phyloP scores from a whole-genome alignment of 164 flowering plant genomes.

The Dillenia turbinata region DNA sequence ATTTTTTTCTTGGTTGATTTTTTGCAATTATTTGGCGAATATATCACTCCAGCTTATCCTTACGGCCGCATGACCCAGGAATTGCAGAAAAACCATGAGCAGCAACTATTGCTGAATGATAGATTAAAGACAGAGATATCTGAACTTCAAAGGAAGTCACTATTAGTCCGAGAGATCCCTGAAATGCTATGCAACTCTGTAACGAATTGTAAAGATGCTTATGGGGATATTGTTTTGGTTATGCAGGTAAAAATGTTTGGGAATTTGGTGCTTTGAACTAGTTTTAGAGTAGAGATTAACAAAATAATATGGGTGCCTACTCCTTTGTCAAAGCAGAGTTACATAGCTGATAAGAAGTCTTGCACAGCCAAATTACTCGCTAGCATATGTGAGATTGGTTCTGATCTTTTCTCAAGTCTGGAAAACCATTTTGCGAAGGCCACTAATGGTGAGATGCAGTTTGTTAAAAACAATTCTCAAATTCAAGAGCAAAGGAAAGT shows the following conservation, averaged over 20 bases:
- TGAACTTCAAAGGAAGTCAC: constrained; percentile 59
- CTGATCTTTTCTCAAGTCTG: constrained; percentile 54
- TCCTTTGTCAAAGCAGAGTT: constrained; percentile 33
- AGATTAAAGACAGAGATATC: constrained; percentile 45
- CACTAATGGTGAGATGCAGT: constrained; percentile 20
- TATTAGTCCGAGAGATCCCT: constrained; percentile 44
- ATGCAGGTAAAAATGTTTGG: constrained; percentile 41
- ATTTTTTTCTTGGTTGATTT: too few relatives aligned
- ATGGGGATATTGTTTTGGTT: constrained; percentile 43
- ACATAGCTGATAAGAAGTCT: constrained; percentile 43
- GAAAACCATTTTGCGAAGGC: constrained; percentile 48
- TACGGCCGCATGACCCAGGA: too few relatives aligned
- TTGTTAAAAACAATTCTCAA: constrained; percentile 18
- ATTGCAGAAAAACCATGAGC: constrained; percentile 47
- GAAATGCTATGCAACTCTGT: constrained; percentile 49
- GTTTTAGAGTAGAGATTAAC: not conserved
- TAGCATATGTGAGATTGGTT: constrained; percentile 56
- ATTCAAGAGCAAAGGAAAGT: constrained; percentile 42
- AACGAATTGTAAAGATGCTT: constrained; percentile 54
- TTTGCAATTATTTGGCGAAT: too few relatives aligned
- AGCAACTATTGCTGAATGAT: constrained; percentile 48
- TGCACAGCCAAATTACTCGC: constrained; percentile 46
- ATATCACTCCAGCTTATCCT: too few relatives aligned
- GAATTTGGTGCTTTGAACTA: not conserved
- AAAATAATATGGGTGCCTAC: constrained; percentile 2